Percentiles rank a stretch among this genome's conserved stretches.
phyloP scores from a whole-genome alignment of 2,329 filamentous ascomycete genomes.

The Diplodia seriata region DNA sequence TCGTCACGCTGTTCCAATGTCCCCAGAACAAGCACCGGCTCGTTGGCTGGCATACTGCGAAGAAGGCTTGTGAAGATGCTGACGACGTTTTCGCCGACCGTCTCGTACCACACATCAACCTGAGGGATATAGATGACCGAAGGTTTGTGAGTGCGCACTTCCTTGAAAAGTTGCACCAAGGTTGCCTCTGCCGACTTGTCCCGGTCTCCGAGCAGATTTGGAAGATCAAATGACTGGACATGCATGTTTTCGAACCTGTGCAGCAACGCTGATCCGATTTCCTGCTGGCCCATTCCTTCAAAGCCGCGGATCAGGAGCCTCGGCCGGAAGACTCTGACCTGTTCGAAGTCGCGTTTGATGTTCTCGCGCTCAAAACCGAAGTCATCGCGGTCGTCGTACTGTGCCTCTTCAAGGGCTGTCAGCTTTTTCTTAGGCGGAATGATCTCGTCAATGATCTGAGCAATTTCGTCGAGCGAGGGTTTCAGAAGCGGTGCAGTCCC shows the following conservation, averaged over 20 bases:
- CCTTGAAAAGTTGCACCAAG: slow-evolving; percentile 87
- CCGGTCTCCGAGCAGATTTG: slow-evolving; percentile 82
- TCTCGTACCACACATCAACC: slow-evolving; percentile 84
- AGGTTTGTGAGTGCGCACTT: slow-evolving; percentile 92
- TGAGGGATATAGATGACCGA: slow-evolving; percentile 95
- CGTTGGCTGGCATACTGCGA: slow-evolving; percentile 82
- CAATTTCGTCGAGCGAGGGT: slow-evolving; percentile 73
- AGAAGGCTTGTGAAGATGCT: slow-evolving; percentile 85
- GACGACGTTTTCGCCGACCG: slow-evolving; percentile 69
- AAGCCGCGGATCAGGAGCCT: slow-evolving; percentile 82
- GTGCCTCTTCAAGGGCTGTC: slow-evolving; percentile 90
- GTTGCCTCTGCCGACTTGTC: slow-evolving; percentile 84
- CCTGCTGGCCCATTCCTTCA: slow-evolving; percentile 91
- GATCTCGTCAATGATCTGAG: slow-evolving; percentile 72
- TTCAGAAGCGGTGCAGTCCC: slow-evolving; percentile 82
- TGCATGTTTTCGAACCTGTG: slow-evolving; percentile 93
- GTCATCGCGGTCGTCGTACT: slow-evolving; percentile 86
- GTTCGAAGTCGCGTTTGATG: slow-evolving; percentile 76
- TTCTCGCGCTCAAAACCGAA: slow-evolving; percentile 85
- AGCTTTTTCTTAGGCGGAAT: slow-evolving; percentile 85
- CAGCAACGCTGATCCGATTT: slow-evolving; percentile 82
- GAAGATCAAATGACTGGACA: slow-evolving; percentile 91
- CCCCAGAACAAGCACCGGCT: slow-evolving; percentile 87
- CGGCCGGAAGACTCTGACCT: slow-evolving; percentile 85
- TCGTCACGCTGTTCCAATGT: slow-evolving; percentile 75